Base-by-base conservation (phyloP, 306 rosid genomes). In the Mimosa bimucronata region DNA sequence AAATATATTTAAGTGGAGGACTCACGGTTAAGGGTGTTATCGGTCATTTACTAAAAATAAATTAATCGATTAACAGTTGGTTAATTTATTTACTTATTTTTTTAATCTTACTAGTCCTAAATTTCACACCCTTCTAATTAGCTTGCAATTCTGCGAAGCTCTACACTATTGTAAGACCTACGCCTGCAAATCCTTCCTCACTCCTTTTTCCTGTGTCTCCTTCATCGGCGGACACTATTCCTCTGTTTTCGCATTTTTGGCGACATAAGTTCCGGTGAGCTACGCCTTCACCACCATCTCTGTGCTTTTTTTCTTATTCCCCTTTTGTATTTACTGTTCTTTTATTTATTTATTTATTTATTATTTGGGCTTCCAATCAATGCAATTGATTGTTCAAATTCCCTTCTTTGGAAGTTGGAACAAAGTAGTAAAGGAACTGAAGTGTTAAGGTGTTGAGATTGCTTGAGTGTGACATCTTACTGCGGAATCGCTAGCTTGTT, bases 221-320 rank as follows among this genome's bases (percentile, higher is more conserved):
- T 15, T 25, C 77, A 42, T 84, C 88, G 30, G 31, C 14, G 31
- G 52, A 11, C 19, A 40, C 52, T 21, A 12, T 5, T 21, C 11
- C 21, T n/a, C 52, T 40, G 18, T 38, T 38, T 40, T 40, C 52
- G 73, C 50, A 40, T 41, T 21, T 77, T 80, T 84, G 55, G 73
- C 80, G 31, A 70, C 77, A 71, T 74, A 21, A n/a, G 75, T 86
- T 78, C 78, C 80, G 85, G 90, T 86, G 87, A 85, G 85, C 53
- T 26, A 6, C 41, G n/a, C 2, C 21, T 41, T 12, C 15, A 68
- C 12, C 34, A 0, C 53, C 26, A 68, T 41, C 26, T 68, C 34
- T 41, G 29, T 68, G 52, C 18, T 40, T 9, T 28, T 23, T 2
- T 46, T 44, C 12, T 15, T 46, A 3, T 4, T 3, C 1, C 5